Evolutionary conservation across 164 flowering plant genomes (phyloP).

Genomic region (Vitis cinerea): DNA sequence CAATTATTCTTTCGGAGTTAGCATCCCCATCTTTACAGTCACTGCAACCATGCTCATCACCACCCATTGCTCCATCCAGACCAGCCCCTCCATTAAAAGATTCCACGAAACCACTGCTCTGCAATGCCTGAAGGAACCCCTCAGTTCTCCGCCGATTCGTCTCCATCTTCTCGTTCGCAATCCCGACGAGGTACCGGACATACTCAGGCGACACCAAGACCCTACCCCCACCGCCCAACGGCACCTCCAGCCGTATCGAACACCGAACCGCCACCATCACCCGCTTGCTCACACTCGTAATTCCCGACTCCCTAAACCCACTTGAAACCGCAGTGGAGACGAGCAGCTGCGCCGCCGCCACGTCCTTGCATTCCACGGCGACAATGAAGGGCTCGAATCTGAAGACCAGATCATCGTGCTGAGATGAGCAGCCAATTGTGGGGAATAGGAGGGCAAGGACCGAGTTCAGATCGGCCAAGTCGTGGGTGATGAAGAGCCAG

Average conservation of each 20-base stretch:
- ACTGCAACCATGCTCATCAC: constrained; percentile 6
- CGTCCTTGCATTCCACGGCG: constrained; percentile 71
- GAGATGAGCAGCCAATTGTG: constrained; percentile 7
- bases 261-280: constrained; percentile 77
- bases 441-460: constrained; percentile 48
- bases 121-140: constrained; percentile 50
- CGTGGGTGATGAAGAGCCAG: constrained; percentile 79
- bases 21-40: constrained; percentile 1
- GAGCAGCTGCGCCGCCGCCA: constrained; percentile 54
- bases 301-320: constrained; percentile 87
- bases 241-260: constrained; percentile 87
- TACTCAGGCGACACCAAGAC: constrained; percentile 66
- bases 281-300: constrained; percentile 60
- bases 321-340: constrained; percentile 62
- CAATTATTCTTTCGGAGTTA: constrained; percentile 11
- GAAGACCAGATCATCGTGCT: constrained; percentile 46
- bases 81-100: constrained; percentile 11
- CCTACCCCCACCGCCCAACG: constrained; percentile 47
- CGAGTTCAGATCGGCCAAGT: constrained; percentile 49
- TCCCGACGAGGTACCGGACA: constrained; percentile 57
- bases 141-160: constrained; percentile 70
- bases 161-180: constrained; percentile 82
- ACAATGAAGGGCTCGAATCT: constrained; percentile 85
- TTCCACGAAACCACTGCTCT: constrained; percentile 22
- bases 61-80: constrained; percentile 1